These are phyloP conservation scores for Pittosporum tobira DNA, from an alignment of 129 eudicot species.

Conservation along the genomic window DNA sequence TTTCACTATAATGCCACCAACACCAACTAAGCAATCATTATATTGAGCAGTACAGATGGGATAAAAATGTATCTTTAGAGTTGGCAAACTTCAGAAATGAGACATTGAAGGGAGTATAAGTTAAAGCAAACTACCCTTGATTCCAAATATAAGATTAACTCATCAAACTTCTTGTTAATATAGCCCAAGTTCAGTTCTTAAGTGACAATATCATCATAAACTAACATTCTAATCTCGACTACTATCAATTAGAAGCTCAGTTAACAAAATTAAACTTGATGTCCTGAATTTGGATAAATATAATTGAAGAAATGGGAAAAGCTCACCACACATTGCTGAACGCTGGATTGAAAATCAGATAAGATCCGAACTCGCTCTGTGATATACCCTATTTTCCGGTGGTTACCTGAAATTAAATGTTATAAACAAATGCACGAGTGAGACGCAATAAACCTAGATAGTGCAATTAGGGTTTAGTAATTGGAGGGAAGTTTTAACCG, in stretches of 20 bases:
- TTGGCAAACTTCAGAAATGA: no score
- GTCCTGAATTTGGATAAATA: not conserved
- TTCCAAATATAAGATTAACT: no score
- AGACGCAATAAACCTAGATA: not conserved
- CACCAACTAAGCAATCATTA: no score
- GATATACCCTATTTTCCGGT: constrained; percentile 11
- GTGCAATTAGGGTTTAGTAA: not conserved
- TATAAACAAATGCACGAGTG: not conserved
- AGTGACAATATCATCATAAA: no score
- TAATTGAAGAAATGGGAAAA: not conserved
- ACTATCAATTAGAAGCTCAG: not conserved
- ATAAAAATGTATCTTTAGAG: no score
- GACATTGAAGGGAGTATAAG: no score
- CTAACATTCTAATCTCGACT: no score
- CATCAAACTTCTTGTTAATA: no score
- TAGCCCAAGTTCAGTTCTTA: no score
- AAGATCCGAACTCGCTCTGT: constrained; percentile 44
- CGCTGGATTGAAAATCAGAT: constrained; percentile 55
- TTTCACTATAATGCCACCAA: no score
- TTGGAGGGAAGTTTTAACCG: not conserved
- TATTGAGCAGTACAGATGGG: no score
- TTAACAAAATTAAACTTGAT: not conserved
- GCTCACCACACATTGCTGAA: constrained; percentile 92
- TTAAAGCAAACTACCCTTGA: no score
- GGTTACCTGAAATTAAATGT: constrained; percentile 24